Base-by-base conservation (phyloP, 768 basidiomycete species). In the Hygrocybe coccinea region DNA sequence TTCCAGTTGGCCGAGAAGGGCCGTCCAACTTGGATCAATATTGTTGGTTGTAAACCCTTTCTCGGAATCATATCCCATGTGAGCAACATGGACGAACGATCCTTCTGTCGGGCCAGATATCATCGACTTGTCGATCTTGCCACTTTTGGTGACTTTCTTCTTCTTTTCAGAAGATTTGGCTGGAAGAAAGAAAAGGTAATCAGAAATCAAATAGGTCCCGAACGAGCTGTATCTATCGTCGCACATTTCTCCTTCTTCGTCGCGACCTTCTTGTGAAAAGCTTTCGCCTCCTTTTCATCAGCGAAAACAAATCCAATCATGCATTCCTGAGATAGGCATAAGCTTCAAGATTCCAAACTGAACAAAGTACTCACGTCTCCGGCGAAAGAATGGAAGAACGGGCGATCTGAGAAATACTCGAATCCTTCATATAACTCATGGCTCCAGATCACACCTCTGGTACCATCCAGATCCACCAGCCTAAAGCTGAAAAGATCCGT, bases 251-350 rank as follows among this genome's bases (percentile, higher is more conserved):
- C 83, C 55, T 79, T 77, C 59, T 81, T 82, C 17, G 69, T 72
- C 1, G 74, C 79, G 5, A 95, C 86, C 65, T 91, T 95, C 74
- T 97, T 97, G 75, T 82, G 83, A 56, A 98, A 85, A 10, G 80
- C 72, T 65, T 84, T 84, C 1, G 94, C 95, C 61, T 97, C 95
- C 4, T 76, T 69, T 68, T 95, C 91, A 41, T 91, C 85, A 2
- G 89, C 80, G 63, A 97, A 97, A 29, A 95, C 91, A 56, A 98
- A 78, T 2, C 90, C 94, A 61, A 98, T 81, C 85, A 90, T 90
- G 64, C 90, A 91, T 59, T 87, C 80, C 94, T 97, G 66, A 7
- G 21, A 19, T 24, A 53, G 58, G 48, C 7, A 56, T 24, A 17
- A 5, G 61, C 22, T 38, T 47, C 48, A 50, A 35, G 47, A 49